phyloP scores from a whole-genome alignment of 2,329 filamentous ascomycete genomes.

The Ascomycota sp. region DNA sequence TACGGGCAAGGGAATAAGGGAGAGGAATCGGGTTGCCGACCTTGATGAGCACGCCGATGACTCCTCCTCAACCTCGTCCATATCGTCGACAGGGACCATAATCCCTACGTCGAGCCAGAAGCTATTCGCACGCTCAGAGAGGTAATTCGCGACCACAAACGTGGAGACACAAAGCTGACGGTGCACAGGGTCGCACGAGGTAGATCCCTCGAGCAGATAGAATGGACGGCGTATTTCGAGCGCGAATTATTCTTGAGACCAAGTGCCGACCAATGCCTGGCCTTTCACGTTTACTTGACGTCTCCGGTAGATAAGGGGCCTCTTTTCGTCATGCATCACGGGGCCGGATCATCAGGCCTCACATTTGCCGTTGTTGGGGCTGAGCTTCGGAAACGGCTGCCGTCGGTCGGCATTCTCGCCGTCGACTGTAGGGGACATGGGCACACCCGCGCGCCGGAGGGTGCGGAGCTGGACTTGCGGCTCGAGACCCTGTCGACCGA shows the following conservation, averaged over 20 bases:
- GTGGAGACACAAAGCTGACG: conserved; percentile 1
- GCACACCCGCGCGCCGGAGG: conserved; percentile 32
- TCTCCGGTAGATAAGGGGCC: conserved; percentile 58
- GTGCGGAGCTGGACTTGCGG: conserved; percentile 38
- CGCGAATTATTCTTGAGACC: conserved; percentile 59
- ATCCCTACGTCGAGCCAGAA: conserved; percentile 57
- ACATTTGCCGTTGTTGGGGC: conserved; percentile 70
- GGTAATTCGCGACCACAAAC: conserved; percentile 20
- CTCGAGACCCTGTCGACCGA: conserved; percentile 56
- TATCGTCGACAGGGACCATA: conserved; percentile 82
- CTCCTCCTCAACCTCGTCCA: conserved; percentile 58
- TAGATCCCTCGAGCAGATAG: conserved; percentile 41
- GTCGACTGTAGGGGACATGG: conserved; percentile 80
- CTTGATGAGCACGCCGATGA: conserved; percentile 32
- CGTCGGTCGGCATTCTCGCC: conserved; percentile 65
- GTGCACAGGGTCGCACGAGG: conserved; percentile 23
- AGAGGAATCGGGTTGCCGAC: conserved; percentile 22
- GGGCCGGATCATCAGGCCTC: conserved; percentile 78
- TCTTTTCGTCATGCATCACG: conserved; percentile 85
- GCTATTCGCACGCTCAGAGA: conserved; percentile 49
- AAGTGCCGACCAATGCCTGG: conserved; percentile 24
- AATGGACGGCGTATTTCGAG: conserved; percentile 83
- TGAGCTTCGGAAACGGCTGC: conserved; percentile 58
- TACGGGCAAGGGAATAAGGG: no score
- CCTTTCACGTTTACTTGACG: conserved; percentile 73